phyloP scores from a whole-genome alignment of 148 eudicot genomes.

The Chenopodium berlandieri region DNA sequence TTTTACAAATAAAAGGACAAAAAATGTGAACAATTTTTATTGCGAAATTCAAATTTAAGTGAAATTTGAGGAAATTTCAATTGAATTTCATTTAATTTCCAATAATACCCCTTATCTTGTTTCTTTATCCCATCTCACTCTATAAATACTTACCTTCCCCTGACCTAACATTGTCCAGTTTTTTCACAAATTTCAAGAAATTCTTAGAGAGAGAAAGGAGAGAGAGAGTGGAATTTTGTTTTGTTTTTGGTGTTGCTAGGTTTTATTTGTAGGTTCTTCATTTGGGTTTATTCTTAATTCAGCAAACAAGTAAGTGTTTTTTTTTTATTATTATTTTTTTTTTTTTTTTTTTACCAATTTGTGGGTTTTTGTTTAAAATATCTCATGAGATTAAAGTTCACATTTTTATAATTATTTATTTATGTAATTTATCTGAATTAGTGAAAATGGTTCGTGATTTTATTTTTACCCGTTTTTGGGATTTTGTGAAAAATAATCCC shows the following conservation, averaged over 20 bases:
- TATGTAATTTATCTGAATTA: no score
- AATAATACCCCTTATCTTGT: constrained; percentile 23
- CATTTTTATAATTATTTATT: neutral
- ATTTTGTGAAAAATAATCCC: neutral
- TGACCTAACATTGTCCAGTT: constrained; percentile 1
- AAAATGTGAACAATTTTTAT: neutral
- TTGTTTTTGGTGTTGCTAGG: constrained; percentile 3
- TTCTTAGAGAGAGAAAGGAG: constrained; percentile 19
- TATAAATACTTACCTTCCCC: constrained; percentile 35
- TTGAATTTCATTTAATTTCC: constrained; percentile 39
- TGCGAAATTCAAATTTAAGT: constrained; percentile 19
- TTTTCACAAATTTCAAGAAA: neutral
- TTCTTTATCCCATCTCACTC: constrained; percentile 23
- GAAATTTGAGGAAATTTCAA: constrained; percentile 50
- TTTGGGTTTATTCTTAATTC: constrained; percentile 22
- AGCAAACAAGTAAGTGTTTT: constrained; percentile 10
- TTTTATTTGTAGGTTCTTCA: constrained; percentile 32
- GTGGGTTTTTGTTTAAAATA: neutral
- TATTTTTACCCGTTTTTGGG: neutral
- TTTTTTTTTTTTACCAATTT: neutral
- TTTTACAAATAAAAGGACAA: constrained; percentile 14
- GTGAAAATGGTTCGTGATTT: no score
- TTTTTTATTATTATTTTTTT: neutral
- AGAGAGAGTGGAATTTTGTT: constrained; percentile 15
- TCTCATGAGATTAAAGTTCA: neutral